Evolutionary conservation across 495 filamentous ascomycete genomes (phyloP).

Genomic region (Neurospora tetraspora): DNA sequence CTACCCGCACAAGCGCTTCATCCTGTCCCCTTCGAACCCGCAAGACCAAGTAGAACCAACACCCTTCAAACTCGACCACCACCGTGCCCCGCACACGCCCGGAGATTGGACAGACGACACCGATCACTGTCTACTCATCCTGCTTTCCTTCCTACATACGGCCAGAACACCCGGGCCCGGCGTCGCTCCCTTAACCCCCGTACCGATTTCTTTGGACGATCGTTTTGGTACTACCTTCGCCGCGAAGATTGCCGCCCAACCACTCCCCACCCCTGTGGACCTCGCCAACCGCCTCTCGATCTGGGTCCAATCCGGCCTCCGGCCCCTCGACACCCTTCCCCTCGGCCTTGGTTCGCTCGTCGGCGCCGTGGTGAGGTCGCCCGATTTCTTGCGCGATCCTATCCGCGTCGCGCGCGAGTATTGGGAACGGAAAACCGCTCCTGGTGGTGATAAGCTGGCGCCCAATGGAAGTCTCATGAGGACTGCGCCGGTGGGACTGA

Average conservation of each 20-base stretch:
- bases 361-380: constrained; percentile 18
- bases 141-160: constrained; percentile 33
- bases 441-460: constrained; percentile 12
- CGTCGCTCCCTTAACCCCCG: background rate
- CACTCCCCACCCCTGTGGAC: constrained; percentile 16
- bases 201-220: background rate
- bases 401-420: constrained; percentile 17
- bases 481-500: constrained; percentile 34
- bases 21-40: constrained; percentile 12
- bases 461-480: constrained; percentile 42
- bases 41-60: constrained; percentile 7
- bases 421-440: constrained; percentile 23
- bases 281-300: constrained; percentile 30
- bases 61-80: constrained; percentile 27
- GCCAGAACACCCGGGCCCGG: background rate
- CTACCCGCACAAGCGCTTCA: constrained; percentile 28
- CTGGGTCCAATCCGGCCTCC: constrained; percentile 33
- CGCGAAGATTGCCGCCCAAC: background rate
- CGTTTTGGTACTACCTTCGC: background rate
- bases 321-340: constrained; percentile 28
- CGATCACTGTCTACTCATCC: constrained; percentile 35
- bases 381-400: constrained; percentile 21
- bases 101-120: constrained; percentile 44
- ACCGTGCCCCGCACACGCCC: constrained; percentile 25
- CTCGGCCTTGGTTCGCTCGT: constrained; percentile 33